Conservation (phyloP, 1,284 basidiomycete species). For the Chalciporus piperatoides region DNA sequence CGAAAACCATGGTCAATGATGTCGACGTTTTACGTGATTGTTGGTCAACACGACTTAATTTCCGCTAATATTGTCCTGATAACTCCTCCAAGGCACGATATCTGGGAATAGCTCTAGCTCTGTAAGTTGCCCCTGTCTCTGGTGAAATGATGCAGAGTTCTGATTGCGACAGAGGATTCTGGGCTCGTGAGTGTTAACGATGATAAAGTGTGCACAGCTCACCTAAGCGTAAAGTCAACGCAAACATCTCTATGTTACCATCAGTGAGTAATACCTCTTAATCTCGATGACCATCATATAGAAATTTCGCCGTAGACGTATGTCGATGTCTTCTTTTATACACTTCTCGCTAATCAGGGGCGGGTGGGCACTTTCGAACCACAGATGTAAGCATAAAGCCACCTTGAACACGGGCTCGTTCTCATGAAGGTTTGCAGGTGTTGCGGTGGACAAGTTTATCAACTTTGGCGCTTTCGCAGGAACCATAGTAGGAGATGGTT, state of each 20-base stretch:
- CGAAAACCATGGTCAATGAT: conserved; percentile 15
- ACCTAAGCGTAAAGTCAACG: conserved; percentile 13
- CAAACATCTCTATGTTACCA: conserved; percentile 16
- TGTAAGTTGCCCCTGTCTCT: conserved; percentile 7
- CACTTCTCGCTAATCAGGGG: background rate
- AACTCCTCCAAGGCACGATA: conserved; percentile 13
- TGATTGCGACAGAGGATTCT: conserved; percentile 13
- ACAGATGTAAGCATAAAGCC: conserved; percentile 14
- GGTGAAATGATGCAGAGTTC: background rate
- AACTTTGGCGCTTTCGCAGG: conserved; percentile 15
- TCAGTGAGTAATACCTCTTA: conserved; percentile 1
- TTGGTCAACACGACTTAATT: conserved; percentile 1
- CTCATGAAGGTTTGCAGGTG: conserved; percentile 4
- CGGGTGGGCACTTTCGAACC: background rate
- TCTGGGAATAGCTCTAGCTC: conserved; percentile 13
- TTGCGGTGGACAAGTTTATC: conserved; percentile 12
- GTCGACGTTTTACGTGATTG: conserved; percentile 19
- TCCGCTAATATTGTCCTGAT: background rate
- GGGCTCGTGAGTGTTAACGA: conserved; percentile 12
- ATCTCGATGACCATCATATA: background rate
- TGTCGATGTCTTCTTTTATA: background rate
- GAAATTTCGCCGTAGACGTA: conserved; percentile 8
- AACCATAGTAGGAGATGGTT: conserved; percentile 15
- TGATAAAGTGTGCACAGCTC: background rate
- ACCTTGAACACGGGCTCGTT: background rate